A percentile compares a stretch with the other conserved stretches of the same genome.
These are phyloP conservation scores for Raddia distichophylla DNA, from an alignment of 176 grass and related monocot species.

Conservation along the genomic window DNA sequence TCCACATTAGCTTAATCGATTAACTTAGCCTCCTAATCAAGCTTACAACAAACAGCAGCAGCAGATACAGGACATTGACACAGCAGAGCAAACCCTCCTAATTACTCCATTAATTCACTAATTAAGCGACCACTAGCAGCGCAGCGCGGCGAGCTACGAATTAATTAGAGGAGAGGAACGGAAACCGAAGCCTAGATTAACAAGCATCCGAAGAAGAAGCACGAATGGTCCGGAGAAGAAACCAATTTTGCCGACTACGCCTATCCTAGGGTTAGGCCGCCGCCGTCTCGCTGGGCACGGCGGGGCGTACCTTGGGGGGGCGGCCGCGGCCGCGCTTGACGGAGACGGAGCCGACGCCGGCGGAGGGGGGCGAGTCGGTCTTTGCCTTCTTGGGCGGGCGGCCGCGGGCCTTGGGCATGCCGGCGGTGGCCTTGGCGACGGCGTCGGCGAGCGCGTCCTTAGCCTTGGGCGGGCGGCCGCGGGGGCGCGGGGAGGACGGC, in stretches of 20 bases:
- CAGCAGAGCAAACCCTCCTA: slow-evolving; percentile 29
- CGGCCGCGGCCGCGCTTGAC: slow-evolving; percentile 80
- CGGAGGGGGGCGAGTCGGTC: not conserved
- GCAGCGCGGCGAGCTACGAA: not conserved
- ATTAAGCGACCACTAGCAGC: slow-evolving; percentile 31
- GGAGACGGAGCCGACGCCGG: slow-evolving; percentile 23
- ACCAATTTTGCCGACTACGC: not conserved
- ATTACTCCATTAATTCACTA: slow-evolving; percentile 33
- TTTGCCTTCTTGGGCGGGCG: slow-evolving; percentile 70
- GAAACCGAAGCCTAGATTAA: slow-evolving; percentile 28
- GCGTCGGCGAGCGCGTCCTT: slow-evolving; percentile 54
- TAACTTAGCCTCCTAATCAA: slow-evolving; percentile 16
- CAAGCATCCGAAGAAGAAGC: not conserved
- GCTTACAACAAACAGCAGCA: not conserved
- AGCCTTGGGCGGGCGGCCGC: slow-evolving; percentile 70
- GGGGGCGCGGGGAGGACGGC: slow-evolving; percentile 35
- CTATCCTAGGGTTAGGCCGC: slow-evolving; percentile 32
- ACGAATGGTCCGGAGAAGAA: slow-evolving; percentile 2
- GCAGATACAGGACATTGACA: not conserved
- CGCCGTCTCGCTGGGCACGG: slow-evolving; percentile 45
- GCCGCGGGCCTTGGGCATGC: slow-evolving; percentile 64
- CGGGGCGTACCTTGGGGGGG: slow-evolving; percentile 73
- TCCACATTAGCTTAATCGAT: slow-evolving; percentile 29
- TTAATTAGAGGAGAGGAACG: slow-evolving; percentile 27
- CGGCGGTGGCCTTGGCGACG: slow-evolving; percentile 45